These are phyloP conservation scores for Suillus luteus DNA, from an alignment of 768 basidiomycete genomes.

Conservation along the genomic window DNA sequence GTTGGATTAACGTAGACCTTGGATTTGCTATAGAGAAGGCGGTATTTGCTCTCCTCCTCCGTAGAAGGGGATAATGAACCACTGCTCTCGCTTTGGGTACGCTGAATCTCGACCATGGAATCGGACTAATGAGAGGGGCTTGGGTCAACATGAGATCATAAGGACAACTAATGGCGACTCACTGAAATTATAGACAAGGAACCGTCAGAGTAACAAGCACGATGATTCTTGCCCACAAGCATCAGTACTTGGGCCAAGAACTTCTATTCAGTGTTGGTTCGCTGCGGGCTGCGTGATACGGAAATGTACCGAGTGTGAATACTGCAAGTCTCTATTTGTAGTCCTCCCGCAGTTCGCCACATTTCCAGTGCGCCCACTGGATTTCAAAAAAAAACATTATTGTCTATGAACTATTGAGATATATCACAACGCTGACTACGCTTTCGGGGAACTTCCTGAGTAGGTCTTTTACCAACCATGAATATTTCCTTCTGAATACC, in stretches of 20 bases:
- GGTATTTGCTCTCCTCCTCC: conserved; percentile 62
- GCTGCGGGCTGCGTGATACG: conserved; percentile 15
- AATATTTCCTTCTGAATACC: not conserved
- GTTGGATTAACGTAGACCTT: conserved; percentile 97
- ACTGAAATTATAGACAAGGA: conserved; percentile 52
- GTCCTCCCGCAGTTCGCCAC: conserved; percentile 21
- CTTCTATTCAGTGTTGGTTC: conserved; percentile 7
- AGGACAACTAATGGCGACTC: conserved; percentile 27
- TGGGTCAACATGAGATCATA: conserved; percentile 5
- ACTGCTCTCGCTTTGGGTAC: conserved; percentile 25
- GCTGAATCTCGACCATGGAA: conserved; percentile 81
- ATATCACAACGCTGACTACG: not conserved
- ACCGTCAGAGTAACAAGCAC: conserved; percentile 43
- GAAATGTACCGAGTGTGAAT: conserved; percentile 9
- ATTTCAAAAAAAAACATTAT: conserved; percentile 1
- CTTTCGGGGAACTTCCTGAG: not conserved
- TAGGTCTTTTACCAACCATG: not conserved
- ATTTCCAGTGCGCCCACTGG: conserved; percentile 18
- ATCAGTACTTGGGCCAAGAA: conserved; percentile 15
- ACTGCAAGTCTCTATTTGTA: conserved; percentile 2
- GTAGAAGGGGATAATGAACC: conserved; percentile 13
- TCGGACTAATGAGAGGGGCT: conserved; percentile 36
- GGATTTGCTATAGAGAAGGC: conserved; percentile 86
- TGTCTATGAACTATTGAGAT: not conserved
- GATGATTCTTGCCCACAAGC: conserved; percentile 23